Conservation (phyloP, 768 basidiomycete species). For the Macrocybe gigantea region DNA sequence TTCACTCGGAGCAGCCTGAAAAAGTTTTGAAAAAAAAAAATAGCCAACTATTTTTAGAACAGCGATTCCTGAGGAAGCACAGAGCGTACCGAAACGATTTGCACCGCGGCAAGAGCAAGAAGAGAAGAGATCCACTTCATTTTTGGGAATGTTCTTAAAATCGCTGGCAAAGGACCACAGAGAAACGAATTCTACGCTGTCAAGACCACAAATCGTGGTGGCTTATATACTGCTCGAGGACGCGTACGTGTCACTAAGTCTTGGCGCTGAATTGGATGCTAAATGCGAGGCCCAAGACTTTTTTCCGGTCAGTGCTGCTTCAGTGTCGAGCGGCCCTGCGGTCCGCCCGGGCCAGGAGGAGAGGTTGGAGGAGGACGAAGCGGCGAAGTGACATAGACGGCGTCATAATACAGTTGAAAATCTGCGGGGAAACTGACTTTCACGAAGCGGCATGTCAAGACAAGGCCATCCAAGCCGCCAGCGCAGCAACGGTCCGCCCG, state of each 20-base stretch:
- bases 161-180: not conserved
- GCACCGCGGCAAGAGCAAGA: conserved; percentile 24
- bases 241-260: not conserved
- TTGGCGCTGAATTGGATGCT: not conserved
- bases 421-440: no score
- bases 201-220: not conserved
- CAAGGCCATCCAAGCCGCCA: no score
- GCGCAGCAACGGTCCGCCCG: no score
- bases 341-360: conserved; percentile 8
- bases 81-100: conserved; percentile 19
- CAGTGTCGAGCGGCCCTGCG: not conserved
- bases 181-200: conserved; percentile 1
- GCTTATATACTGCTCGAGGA: conserved; percentile 5
- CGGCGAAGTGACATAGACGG: no score
- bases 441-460: no score
- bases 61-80: not conserved
- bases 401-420: no score
- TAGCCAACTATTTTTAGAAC: conserved; percentile 1
- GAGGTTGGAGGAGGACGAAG: not conserved
- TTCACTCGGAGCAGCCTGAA: conserved; percentile 9
- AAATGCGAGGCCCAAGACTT: not conserved
- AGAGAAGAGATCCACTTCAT: conserved; percentile 30
- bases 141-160: conserved; percentile 1
- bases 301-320: not conserved
- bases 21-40: conserved; percentile 1